phyloP scores from a whole-genome alignment of 2,329 filamentous ascomycete species.

The Orbilia javanica region DNA sequence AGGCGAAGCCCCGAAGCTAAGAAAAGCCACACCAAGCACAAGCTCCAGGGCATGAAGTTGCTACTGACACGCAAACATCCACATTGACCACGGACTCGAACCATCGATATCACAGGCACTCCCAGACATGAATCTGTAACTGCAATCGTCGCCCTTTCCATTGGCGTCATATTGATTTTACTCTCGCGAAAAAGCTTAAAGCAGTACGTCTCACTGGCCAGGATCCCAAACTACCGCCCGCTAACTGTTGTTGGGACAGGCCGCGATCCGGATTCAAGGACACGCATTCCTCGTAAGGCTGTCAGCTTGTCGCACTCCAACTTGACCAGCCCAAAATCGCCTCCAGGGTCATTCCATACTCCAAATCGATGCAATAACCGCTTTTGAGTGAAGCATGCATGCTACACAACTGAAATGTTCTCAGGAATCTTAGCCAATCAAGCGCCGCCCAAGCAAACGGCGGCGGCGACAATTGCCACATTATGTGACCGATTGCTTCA shows the following conservation, averaged over 20 bases:
- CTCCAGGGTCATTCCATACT: not conserved
- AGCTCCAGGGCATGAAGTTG: not conserved
- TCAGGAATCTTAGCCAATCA: constrained; percentile 73
- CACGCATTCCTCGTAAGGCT: constrained; percentile 18
- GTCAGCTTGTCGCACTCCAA: constrained; percentile 3
- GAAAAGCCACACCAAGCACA: constrained; percentile 24
- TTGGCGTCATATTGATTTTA: not conserved
- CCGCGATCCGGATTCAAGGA: constrained; percentile 4
- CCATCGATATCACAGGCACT: not conserved
- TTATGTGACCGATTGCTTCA: constrained; percentile 88
- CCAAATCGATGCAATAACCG: not conserved
- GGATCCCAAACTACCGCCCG: not conserved
- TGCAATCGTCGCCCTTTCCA: constrained; percentile 25
- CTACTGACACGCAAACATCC: constrained; percentile 1
- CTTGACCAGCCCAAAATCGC: not conserved
- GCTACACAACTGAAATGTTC: constrained; percentile 61
- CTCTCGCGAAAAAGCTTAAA: not conserved
- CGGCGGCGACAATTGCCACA: constrained; percentile 91
- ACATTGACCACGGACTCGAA: not conserved
- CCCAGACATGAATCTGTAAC: constrained; percentile 16
- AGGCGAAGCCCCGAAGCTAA: constrained; percentile 20
- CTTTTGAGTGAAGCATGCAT: constrained; percentile 34
- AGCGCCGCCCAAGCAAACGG: constrained; percentile 94
- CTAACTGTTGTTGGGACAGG: no score
- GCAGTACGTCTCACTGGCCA: not conserved